Base-by-base conservation (phyloP, 129 eudicot species). In the Tanacetum coccineum region DNA sequence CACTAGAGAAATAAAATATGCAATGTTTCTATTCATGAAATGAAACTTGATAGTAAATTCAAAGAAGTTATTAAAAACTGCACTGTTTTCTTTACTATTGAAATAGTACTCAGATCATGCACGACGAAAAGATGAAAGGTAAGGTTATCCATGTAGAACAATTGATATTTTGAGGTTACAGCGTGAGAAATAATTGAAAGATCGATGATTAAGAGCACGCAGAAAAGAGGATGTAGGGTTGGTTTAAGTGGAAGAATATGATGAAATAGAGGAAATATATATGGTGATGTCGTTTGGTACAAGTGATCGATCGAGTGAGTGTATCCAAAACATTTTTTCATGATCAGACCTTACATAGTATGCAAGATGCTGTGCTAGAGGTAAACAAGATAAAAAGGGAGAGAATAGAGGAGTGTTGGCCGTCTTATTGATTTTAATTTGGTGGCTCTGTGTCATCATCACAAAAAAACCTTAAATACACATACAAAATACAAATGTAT, bases 211-310 rank as follows among this genome's bases (percentile, higher is more conserved):
- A 48, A 47, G 58, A 51, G 70, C 59, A 49, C 25, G 17, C 14
- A 48, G 4, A 22, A 9, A 48, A n/a, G 17, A 66, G 22, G 45
- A 1, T 46, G 11, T 21, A 52, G 20, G 45, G 74, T 50, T 25
- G 48, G 66, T 20, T 53, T 70, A 46, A 70, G 74, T 70, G 66
- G 58, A 71, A 71, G 44, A 61, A n/a, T n/a, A n/a, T 60, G 68
- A 61, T 36, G 76, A 49, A 59, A 52, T 57, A 70, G 22, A 49
- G 45, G 25, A 22, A 22, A 3, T 15, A 22, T 66, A 3, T 15
- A 22, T 66, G 44, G 55, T 48, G 39, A 47, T 49, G 30, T 14
- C 19, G n/a, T 40, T 3, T n/a, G 15, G 18, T 15, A 4, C 15
- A 25, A 15, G 36, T 22, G 42, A 32, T 18, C 20, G 3, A n/a